Percentiles rank a stretch among this genome's conserved stretches.
Evolutionary conservation across 805 yeast species (phyloP).

Genomic region (Komagataella phaffii): DNA sequence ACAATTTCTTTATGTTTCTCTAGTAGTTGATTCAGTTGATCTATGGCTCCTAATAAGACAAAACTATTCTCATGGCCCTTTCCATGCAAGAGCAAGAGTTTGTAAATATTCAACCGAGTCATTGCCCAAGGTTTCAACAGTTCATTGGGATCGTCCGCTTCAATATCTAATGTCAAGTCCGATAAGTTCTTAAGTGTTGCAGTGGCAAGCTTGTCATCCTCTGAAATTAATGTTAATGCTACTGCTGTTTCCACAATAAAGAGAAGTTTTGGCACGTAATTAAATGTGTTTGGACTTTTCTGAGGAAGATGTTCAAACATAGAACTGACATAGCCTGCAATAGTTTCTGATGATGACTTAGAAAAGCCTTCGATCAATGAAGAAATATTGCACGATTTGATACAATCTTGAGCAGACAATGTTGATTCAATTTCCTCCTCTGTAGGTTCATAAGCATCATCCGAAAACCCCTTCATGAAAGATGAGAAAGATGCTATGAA

Average conservation of each 20-base stretch:
- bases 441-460: constrained; percentile 83
- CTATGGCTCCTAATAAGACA: constrained; percentile 12
- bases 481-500: constrained; percentile 87
- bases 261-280: constrained; percentile 15
- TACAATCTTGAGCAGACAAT: constrained; percentile 69
- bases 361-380: constrained; percentile 40
- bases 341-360: constrained; percentile 19
- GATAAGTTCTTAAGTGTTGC: constrained; percentile 12
- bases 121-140: constrained; percentile 11
- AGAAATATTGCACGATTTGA: constrained; percentile 52
- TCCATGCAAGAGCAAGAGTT: constrained; percentile 30
- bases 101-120: constrained; percentile 37
- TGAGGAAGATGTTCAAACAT: constrained; percentile 21
- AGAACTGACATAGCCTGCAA: constrained; percentile 19
- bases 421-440: constrained; percentile 88
- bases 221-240: constrained; percentile 14
- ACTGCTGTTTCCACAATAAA: constrained; percentile 18
- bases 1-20: constrained; percentile 24
- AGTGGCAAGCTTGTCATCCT: constrained; percentile 11
- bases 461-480: constrained; percentile 75
- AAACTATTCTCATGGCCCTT: constrained; percentile 10
- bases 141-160: neutral
- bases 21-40: constrained; percentile 9
- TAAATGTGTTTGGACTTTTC: constrained; percentile 6
- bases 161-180: constrained; percentile 2